A percentile compares a stretch with the other conserved stretches of the same genome.
Conservation (phyloP, 2,329 filamentous ascomycete species). For the Fusarium beomiforme region DNA sequence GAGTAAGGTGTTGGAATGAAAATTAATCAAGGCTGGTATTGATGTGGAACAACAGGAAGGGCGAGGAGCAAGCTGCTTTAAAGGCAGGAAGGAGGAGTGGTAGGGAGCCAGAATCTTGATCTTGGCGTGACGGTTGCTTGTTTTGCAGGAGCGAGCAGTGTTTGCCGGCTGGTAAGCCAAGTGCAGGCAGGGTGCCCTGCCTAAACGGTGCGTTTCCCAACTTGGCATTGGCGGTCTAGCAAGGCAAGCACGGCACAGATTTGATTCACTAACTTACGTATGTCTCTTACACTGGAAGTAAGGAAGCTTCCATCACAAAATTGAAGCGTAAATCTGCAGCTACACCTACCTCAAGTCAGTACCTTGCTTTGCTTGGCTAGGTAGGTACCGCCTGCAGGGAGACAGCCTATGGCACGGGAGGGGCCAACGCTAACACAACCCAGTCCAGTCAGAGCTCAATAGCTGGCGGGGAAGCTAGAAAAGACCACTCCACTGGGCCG, state of each 20-base stretch:
- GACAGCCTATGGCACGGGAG: constrained; percentile 24
- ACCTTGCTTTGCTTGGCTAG: constrained; percentile 18
- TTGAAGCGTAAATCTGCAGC: constrained; percentile 22
- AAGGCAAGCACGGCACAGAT: constrained; percentile 29
- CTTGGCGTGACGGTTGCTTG: constrained; percentile 32
- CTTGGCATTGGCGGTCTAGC: constrained; percentile 36
- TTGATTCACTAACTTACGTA: constrained; percentile 7
- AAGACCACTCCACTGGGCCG: constrained; percentile 15
- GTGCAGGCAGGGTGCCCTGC: constrained; percentile 25
- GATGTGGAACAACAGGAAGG: constrained; percentile 35
- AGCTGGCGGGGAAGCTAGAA: constrained; percentile 16
- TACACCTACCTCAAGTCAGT: too few species aligned
- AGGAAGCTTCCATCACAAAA: constrained; percentile 28
- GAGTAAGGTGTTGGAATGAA: constrained; percentile 39
- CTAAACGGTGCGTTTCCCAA: constrained; percentile 4
- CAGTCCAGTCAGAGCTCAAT: neutral
- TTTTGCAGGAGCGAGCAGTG: constrained; percentile 27
- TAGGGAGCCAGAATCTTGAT: constrained; percentile 28
- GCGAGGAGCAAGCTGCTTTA: constrained; percentile 40
- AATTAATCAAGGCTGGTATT: constrained; percentile 27
- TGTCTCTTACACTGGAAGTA: constrained; percentile 8
- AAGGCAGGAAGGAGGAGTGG: constrained; percentile 33
- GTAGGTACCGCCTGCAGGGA: constrained; percentile 17
- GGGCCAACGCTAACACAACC: constrained; percentile 32
- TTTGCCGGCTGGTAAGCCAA: constrained; percentile 23